phyloP scores from a whole-genome alignment of 2,329 filamentous ascomycete genomes.

The Hansfordia pulvinata region DNA sequence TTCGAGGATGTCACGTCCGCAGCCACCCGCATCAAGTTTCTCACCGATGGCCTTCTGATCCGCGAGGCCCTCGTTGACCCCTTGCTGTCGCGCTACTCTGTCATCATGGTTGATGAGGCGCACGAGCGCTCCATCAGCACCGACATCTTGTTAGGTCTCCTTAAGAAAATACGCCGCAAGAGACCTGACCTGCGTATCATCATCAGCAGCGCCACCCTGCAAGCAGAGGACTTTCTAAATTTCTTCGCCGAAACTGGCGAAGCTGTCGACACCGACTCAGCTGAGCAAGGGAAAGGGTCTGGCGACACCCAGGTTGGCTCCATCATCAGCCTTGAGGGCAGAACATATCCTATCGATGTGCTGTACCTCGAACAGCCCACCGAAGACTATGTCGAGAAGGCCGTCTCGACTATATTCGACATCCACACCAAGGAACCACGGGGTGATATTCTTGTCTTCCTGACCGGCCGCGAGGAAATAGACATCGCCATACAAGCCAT shows the following conservation, averaged over 20 bases:
- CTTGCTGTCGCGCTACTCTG: conserved; percentile 76
- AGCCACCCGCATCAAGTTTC: conserved; percentile 79
- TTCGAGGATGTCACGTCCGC: conserved; percentile 87
- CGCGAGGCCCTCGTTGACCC: conserved; percentile 90
- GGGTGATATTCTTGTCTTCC: conserved; percentile 82
- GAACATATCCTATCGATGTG: conserved; percentile 78
- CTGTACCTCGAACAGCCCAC: conserved; percentile 66
- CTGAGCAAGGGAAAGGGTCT: conserved; percentile 10
- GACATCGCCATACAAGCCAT: conserved; percentile 70
- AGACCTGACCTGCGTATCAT: conserved; percentile 75
- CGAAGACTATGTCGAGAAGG: conserved; percentile 77
- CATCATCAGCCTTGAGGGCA: conserved; percentile 77
- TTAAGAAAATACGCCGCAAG: conserved; percentile 80
- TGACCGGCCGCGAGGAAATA: conserved; percentile 90
- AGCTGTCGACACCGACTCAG: conserved; percentile 21
- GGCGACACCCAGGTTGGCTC: conserved; percentile 20
- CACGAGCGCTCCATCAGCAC: conserved; percentile 90
- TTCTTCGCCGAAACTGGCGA: conserved; percentile 59
- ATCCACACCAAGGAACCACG: conserved; percentile 71
- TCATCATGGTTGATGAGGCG: conserved; percentile 96
- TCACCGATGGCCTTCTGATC: conserved; percentile 85
- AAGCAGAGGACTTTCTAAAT: conserved; percentile 70
- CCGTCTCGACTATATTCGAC: conserved; percentile 71
- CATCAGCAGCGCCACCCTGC: conserved; percentile 84
- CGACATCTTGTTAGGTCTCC: conserved; percentile 74